phyloP scores from a whole-genome alignment of 306 rosid genomes.

The Citrullus amarus region DNA sequence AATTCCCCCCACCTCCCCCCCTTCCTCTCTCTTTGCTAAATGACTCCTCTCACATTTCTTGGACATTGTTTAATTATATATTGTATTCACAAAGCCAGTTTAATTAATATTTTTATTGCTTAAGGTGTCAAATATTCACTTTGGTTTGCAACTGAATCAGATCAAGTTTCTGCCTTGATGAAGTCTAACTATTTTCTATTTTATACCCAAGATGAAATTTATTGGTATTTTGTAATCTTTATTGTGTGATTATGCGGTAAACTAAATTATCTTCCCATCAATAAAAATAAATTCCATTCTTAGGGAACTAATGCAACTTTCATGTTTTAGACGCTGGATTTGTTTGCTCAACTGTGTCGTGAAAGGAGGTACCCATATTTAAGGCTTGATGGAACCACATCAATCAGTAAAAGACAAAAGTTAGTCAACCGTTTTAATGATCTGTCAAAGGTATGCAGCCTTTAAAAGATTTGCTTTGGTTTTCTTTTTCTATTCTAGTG shows the following conservation, averaged over 20 bases:
- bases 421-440: constrained; percentile 82
- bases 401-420: constrained; percentile 92
- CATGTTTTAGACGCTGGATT: constrained; percentile 77
- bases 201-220: background rate
- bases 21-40: background rate
- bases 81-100: background rate
- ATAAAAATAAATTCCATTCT: background rate
- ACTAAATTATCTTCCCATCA: background rate
- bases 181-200: background rate
- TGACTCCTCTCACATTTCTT: background rate
- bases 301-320: constrained; percentile 14
- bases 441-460: constrained; percentile 42
- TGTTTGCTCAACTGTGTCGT: constrained; percentile 85
- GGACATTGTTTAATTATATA: background rate
- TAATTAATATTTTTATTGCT: background rate
- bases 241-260: background rate
- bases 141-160: background rate
- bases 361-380: constrained; percentile 83
- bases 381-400: constrained; percentile 89
- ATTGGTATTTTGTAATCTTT: background rate
- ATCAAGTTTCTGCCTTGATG: background rate
- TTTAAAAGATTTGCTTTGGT: background rate
- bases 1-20: background rate
- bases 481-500: background rate
- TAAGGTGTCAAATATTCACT: background rate